A percentile compares a stretch with the other conserved stretches of the same genome.
phyloP scores from a whole-genome alignment of 495 filamentous ascomycete genomes.

The Tuber calosporum region DNA sequence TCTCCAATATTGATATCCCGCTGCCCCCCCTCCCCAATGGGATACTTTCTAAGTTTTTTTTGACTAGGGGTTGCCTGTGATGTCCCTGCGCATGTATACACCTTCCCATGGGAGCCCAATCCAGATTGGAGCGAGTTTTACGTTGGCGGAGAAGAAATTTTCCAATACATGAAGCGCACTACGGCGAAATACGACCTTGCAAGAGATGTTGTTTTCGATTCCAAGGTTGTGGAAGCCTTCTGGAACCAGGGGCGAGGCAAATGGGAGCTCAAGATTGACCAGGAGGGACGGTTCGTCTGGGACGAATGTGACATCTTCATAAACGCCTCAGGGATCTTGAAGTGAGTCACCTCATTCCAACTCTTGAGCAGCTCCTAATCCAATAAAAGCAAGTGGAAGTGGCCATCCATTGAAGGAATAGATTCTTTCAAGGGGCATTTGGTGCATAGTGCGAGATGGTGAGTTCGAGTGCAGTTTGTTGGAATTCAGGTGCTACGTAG shows the following conservation, averaged over 20 bases:
- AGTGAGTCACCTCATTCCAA: conserved; percentile 10
- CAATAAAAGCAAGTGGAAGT: conserved; percentile 49
- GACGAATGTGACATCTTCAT: conserved; percentile 51
- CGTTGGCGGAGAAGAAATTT: conserved; percentile 34
- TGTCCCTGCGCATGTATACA: conserved; percentile 39
- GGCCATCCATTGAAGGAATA: conserved; percentile 52
- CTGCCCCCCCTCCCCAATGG: too few relatives aligned
- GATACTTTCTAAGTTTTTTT: not conserved
- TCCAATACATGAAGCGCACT: conserved; percentile 39
- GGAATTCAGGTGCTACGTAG: conserved; percentile 30
- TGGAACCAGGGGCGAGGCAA: conserved; percentile 39
- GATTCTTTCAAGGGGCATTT: conserved; percentile 51
- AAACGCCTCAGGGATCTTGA: conserved; percentile 48
- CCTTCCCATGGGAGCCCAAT: conserved; percentile 42
- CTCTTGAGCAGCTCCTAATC: conserved; percentile 31
- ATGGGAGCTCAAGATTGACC: conserved; percentile 41
- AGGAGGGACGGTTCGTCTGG: conserved; percentile 39
- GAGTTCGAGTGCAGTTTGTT: conserved; percentile 42
- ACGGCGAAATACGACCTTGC: conserved; percentile 41
- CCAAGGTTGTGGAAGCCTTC: conserved; percentile 31
- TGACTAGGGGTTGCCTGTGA: conserved; percentile 29
- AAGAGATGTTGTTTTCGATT: conserved; percentile 36
- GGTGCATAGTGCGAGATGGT: conserved; percentile 53
- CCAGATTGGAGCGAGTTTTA: conserved; percentile 41
- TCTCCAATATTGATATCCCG: not conserved